phyloP scores from a whole-genome alignment of 2,329 filamentous ascomycete species.

The Fusarium chaquense region DNA sequence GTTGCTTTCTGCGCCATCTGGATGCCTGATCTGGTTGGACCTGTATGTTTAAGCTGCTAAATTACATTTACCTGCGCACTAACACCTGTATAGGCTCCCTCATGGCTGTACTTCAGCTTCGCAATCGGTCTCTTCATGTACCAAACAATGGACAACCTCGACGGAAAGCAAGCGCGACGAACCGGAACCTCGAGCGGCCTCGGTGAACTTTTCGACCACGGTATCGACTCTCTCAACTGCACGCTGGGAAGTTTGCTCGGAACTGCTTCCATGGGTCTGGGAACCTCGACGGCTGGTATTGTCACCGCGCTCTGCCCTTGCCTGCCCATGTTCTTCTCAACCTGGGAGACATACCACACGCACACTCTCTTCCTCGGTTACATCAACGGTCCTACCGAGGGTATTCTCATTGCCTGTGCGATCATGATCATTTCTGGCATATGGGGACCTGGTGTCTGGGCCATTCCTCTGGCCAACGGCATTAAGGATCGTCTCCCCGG shows the following conservation, averaged over 20 bases:
- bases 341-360: slow-evolving; percentile 99
- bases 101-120: slow-evolving; percentile 97
- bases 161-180: slow-evolving; percentile 95
- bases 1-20: slow-evolving; percentile 78
- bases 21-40: slow-evolving; percentile 91
- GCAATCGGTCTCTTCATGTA: slow-evolving; percentile 98
- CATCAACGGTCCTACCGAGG: slow-evolving; percentile 97
- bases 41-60: slow-evolving; percentile 67
- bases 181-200: slow-evolving; percentile 95
- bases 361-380: slow-evolving; percentile 96
- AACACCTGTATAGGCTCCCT: slow-evolving; percentile 70
- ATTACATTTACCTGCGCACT: slow-evolving; percentile 8
- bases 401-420: slow-evolving; percentile 85
- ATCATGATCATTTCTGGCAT: slow-evolving; percentile 90
- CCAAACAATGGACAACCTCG: slow-evolving; percentile 98
- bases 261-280: slow-evolving; percentile 92
- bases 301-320: slow-evolving; percentile 93
- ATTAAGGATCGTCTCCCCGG: slow-evolving; percentile 68
- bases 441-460: slow-evolving; percentile 91
- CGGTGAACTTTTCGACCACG: slow-evolving; percentile 97
- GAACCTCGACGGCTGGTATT: slow-evolving; percentile 83
- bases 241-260: slow-evolving; percentile 91
- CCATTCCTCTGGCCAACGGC: slow-evolving; percentile 76
- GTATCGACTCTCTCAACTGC: slow-evolving; percentile 98
- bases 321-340: slow-evolving; percentile 98